Base-by-base conservation (phyloP, 1,139 yeast genomes). In the Pichia sp. region DNA sequence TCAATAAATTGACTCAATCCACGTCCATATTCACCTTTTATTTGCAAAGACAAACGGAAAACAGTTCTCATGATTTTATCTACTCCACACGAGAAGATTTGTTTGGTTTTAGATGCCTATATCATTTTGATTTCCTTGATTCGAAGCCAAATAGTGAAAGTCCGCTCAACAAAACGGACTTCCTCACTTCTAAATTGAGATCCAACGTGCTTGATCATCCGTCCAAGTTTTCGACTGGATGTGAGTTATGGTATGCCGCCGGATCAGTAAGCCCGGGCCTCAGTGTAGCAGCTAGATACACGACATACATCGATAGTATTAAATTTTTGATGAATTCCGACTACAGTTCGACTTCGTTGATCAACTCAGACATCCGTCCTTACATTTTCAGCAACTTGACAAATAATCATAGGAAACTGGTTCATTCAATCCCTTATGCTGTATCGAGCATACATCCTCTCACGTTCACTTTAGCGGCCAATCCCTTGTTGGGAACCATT, bases 161-260 rank as follows among this genome's bases (percentile, higher is more conserved):
- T 28, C 46, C 46, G 39, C 34, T 42, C 8, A 29, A 37, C 16
- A 33, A 28, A 33, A 10, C 36, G 9, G 34, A 27, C 8, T 42
- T 29, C 4, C 31, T 33, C 16, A 31, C 40, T 3, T 42, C 42
- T n/a, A 44, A 39, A 34, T 26, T 41, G 9, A 41, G 36, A 36
- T 36, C 41, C 7, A 44, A 48, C 29, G 39, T 44, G 3, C 37
- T 39, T 11, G 38, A 41, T 6, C 55, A 54, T 29, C 49, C 60
- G 3, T 56, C 62, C 2, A 47, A 51, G 10, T 28, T 75, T 74
- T 49, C 72, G 81, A 56, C 87, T 1, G 98, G 98, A 1, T 76
- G 85, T 6, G 99, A 94, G 62, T 55, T 88, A 9, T 94, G 95
- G 90, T 85, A 85, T 55, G 96, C 96, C 0, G 79, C 90, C 1